Percentiles rank a stretch among this genome's conserved stretches.
Conservation (phyloP, 768 basidiomycete genomes). For the Termitomyces sp. region DNA sequence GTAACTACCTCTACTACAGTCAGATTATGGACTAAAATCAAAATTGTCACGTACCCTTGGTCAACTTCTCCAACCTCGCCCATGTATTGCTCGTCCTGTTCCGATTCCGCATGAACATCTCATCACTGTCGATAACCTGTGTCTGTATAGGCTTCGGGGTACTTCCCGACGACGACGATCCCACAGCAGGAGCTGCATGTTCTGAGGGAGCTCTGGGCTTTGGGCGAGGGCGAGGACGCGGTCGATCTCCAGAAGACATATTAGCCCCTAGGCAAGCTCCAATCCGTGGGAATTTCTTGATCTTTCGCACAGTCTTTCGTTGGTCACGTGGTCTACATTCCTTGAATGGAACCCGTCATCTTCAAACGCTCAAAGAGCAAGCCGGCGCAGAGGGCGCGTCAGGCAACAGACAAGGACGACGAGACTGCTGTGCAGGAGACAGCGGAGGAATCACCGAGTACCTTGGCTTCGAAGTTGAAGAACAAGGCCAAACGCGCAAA, state of each 20-base stretch:
- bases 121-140: conserved; percentile 54
- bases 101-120: conserved; percentile 64
- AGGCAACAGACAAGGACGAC: conserved; percentile 30
- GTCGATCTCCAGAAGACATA: conserved; percentile 26
- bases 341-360: conserved; percentile 38
- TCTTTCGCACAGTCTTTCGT: conserved; percentile 20
- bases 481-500: conserved; percentile 64
- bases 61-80: conserved; percentile 52
- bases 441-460: conserved; percentile 50
- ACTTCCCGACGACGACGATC: conserved; percentile 16
- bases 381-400: conserved; percentile 33
- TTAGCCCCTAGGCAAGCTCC: conserved; percentile 20
- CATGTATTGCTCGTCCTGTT: conserved; percentile 52
- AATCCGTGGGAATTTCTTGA: conserved; percentile 36
- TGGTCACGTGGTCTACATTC: conserved; percentile 28
- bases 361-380: conserved; percentile 47
- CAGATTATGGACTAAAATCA: background rate
- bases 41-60: conserved; percentile 41
- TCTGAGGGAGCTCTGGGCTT: conserved; percentile 28
- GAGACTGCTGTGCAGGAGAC: conserved; percentile 22
- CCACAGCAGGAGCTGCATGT: conserved; percentile 13
- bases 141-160: conserved; percentile 15
- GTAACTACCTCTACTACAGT: conserved; percentile 4
- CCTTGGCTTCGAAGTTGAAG: conserved; percentile 63
- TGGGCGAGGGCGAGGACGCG: conserved; percentile 47